Percentiles rank a stretch among this genome's conserved stretches.
Conservation (phyloP, 371 early-diverging fungal species). For the Mortierella sp. region DNA sequence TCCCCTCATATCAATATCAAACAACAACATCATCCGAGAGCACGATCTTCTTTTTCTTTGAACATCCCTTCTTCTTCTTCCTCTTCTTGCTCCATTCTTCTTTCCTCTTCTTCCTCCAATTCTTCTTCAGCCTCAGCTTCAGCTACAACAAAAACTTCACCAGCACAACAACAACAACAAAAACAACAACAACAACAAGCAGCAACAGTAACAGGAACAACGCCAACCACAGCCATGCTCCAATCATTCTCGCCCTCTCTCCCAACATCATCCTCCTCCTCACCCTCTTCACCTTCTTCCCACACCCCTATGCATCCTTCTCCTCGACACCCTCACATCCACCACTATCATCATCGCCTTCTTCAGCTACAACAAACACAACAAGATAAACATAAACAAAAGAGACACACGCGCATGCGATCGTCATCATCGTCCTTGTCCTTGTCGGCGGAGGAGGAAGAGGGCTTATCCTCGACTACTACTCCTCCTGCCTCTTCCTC, state of each 20-base stretch:
- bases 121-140: neutral
- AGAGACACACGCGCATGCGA: neutral
- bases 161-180: neutral
- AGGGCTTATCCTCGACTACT: neutral
- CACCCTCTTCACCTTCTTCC: neutral
- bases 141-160: neutral
- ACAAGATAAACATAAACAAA: neutral
- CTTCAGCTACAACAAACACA: neutral
- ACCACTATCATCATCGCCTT: neutral
- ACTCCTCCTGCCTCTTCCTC: neutral
- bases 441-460: neutral
- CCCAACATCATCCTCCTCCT: too few species aligned
- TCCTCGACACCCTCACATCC: neutral
- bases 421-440: neutral
- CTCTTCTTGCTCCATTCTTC: neutral
- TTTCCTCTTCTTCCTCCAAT: neutral
- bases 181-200: neutral
- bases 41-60: neutral
- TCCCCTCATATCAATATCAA: neutral
- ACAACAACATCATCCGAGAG: neutral
- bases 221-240: neutral
- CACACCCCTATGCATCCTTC: neutral
- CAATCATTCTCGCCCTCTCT: slow-evolving; percentile 1
- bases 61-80: neutral
- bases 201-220: neutral